phyloP scores from a whole-genome alignment of 2,329 filamentous ascomycete genomes.

The Epichloe gansuensis region DNA sequence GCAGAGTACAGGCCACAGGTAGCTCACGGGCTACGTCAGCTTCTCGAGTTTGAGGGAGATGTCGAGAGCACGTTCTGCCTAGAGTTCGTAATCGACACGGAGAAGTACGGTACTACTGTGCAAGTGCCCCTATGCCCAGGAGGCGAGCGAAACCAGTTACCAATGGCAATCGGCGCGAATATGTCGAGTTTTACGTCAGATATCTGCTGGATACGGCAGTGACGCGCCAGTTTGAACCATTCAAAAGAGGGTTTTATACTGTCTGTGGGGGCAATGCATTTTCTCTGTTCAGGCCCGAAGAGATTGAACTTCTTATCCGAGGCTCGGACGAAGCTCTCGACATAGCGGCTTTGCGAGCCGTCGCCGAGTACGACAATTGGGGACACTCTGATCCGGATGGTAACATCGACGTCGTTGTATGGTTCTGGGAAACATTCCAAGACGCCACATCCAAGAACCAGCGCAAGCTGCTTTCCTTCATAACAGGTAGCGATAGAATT shows the following conservation, averaged over 20 bases:
- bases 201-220: slow-evolving; percentile 71
- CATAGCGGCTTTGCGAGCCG: slow-evolving; percentile 60
- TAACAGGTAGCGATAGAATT: slow-evolving; percentile 83
- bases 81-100: slow-evolving; percentile 67
- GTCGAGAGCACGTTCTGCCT: slow-evolving; percentile 70
- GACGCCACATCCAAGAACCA: slow-evolving; percentile 55
- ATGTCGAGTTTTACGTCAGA: slow-evolving; percentile 73
- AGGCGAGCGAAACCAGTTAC: slow-evolving; percentile 69
- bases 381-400: slow-evolving; percentile 40
- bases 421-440: slow-evolving; percentile 83
- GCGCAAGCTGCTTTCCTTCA: slow-evolving; percentile 68
- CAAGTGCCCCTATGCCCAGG: slow-evolving; percentile 60
- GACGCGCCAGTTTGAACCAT: slow-evolving; percentile 76
- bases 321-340: slow-evolving; percentile 78
- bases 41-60: slow-evolving; percentile 75
- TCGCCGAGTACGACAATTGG: slow-evolving; percentile 79
- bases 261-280: slow-evolving; percentile 83
- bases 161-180: slow-evolving; percentile 73
- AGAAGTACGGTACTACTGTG: slow-evolving; percentile 60
- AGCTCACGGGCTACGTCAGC: slow-evolving; percentile 60
- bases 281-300: slow-evolving; percentile 76
- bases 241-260: slow-evolving; percentile 87
- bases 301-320: slow-evolving; percentile 78
- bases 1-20: slow-evolving; percentile 69
- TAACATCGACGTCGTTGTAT: slow-evolving; percentile 55